Evolutionary conservation across 2,329 filamentous ascomycete species (phyloP).

Genomic region (Fusarium papillatum): DNA sequence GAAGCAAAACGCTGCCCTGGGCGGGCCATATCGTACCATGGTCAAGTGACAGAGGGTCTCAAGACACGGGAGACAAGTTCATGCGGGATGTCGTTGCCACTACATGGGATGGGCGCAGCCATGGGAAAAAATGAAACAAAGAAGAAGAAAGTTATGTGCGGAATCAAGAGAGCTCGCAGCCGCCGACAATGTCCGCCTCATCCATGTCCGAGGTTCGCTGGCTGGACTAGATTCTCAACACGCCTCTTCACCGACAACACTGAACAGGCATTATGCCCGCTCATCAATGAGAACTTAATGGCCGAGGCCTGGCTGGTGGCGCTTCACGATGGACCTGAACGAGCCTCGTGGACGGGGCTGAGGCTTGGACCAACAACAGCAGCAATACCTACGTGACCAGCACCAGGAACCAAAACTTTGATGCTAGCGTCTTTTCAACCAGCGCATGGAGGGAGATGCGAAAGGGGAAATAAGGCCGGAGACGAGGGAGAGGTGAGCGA

Average conservation of each 20-base stretch:
- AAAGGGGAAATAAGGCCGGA: not conserved
- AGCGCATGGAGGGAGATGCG: not conserved
- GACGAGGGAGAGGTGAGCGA: not conserved
- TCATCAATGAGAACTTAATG: not conserved
- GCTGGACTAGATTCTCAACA: not conserved
- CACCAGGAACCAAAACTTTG: not conserved
- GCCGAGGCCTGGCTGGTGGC: not conserved
- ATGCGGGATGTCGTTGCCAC: not conserved
- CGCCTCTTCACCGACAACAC: not conserved
- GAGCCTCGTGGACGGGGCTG: not conserved
- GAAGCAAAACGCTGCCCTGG: conserved; percentile 2
- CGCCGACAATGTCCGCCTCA: not conserved
- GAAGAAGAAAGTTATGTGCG: not conserved
- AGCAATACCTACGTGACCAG: not conserved
- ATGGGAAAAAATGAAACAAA: not conserved
- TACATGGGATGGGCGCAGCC: not conserved
- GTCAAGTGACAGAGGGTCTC: not conserved
- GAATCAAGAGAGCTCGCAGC: not conserved
- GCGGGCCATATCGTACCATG: conserved; percentile 1
- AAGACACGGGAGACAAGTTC: not conserved
- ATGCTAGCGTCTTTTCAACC: not conserved
- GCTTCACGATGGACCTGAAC: not conserved
- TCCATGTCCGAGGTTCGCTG: not conserved
- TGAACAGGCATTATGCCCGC: not conserved
- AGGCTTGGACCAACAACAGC: not conserved